Base-by-base conservation (phyloP, 2,329 filamentous ascomycete genomes). In the Seiridium cupressi region DNA sequence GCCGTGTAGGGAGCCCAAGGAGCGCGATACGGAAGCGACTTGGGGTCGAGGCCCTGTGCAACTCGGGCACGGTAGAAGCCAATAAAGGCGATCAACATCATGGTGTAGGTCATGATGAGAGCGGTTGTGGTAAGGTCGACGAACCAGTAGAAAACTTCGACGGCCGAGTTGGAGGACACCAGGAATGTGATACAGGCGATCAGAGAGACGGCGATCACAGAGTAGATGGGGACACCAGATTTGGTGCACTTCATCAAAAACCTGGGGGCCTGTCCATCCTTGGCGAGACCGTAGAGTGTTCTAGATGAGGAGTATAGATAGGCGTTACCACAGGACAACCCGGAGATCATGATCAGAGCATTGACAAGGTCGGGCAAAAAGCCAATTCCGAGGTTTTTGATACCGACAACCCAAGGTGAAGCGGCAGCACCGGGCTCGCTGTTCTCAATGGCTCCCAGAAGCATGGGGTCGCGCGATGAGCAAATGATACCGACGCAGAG, bases 361-460 rank as follows among this genome's bases (percentile, higher is more conserved):
- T 88, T 88, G 69, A 88, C 83, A 48, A 88, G 81, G 64, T 85
- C 75, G 4, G 84, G 84, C 1, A 87, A 71, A 3, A 81, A 71
- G 0, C 70, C 70, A 61, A 87, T 85, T 5, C 77, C 72, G 3
- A 86, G 72, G 31, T 83, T 76, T 63, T 81, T 77, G 81, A 86
- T 86, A 9, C 83, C 82, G 26, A 82, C 71, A 26, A 82, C 79
- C 67, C 77, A 78, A 56, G 82, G 72, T n/a, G 81, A 84, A 2
- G 83, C 83, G 61, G 84, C 86, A 9, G 70, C 69, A 35, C 70
- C 70, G 1, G 84, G 81, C 51, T 80, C 77, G 57, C 77, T 78
- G 5, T 77, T 76, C n/a, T 76, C 71, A 65, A 87, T 86, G 1
- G 85, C 86, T 18, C 76, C 79, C 8, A 72, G 77, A 64, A 89